Evolutionary conservation across 306 rosid species (phyloP).

Genomic region (Alnus rubra): DNA sequence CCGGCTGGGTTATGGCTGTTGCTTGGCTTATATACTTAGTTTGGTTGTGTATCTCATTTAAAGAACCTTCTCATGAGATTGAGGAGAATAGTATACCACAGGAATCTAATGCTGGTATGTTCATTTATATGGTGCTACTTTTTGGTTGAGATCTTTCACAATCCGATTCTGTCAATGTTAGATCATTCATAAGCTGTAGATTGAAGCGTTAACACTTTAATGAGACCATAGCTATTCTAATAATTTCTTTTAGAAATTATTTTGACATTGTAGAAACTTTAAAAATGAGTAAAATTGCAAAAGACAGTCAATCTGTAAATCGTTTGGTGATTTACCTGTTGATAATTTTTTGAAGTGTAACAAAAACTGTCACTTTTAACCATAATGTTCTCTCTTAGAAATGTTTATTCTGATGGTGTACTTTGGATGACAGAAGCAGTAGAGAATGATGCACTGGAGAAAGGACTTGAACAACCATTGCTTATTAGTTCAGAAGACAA

Average conservation of each 20-base stretch:
- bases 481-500: constrained; percentile 58
- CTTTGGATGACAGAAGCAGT: constrained; percentile 30
- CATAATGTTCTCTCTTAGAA: neutral
- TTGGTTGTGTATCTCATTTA: constrained; percentile 83
- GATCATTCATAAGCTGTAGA: neutral
- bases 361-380: neutral
- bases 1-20: constrained; percentile 96
- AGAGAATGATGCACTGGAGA: constrained; percentile 56
- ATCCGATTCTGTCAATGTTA: constrained; percentile 3
- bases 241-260: too few species aligned
- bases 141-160: constrained; percentile 13
- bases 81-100: constrained; percentile 42
- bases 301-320: neutral
- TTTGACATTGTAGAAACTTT: neutral
- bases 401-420: neutral
- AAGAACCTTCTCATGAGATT: constrained; percentile 72
- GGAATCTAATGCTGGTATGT: constrained; percentile 65
- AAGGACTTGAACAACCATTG: constrained; percentile 76
- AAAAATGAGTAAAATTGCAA: neutral
- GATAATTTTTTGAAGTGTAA: neutral
- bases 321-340: constrained; percentile 1
- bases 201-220: constrained; percentile 8
- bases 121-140: constrained; percentile 22
- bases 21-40: constrained; percentile 86
- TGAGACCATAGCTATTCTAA: constrained; percentile 1